Evolutionary conservation across 768 basidiomycete genomes (phyloP), one percentile per base, ranked within the genome.

Genomic region (Phlegmacium glaucopus): DNA sequence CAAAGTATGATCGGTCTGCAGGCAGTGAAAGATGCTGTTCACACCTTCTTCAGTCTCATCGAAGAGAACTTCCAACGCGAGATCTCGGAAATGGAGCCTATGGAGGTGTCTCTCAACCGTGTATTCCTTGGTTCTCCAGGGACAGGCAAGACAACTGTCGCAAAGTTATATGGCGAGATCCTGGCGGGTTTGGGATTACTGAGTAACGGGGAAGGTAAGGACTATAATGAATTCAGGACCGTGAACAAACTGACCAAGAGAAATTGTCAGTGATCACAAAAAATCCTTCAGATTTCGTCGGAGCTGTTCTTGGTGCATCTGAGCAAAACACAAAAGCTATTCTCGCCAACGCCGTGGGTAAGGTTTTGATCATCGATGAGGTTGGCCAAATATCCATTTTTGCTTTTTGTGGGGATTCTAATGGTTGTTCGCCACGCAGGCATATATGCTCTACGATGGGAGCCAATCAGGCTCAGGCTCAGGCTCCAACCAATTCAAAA

Each of bases 291-390:
- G 84, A 87, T 55, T 86, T 87, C 54, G 63, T 83, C n/a, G 85
- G 85, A 4, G 62, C 65, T 28, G 66, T 64, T 16, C 53, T 86
- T 4, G 85, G 85, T 3, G 70, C 76, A 30, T 84, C 85, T 0
- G 85, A 87, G 62, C 68, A 55, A 16, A 76, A 85, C 10, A 86
- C 85, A 3, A 85, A 83, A 50, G 76, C 70, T 0, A 85, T 87
- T 26, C 66, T 87, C 1, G 71, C 71, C 0, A 78, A 63, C 40
- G 77, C 78, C 0, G 67, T 76, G 2, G 85, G 85, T 11, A 87
- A 87, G 55, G 80, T 87, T 1, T 63, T 87, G 35, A 76, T 87
- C 10, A 87, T 87, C 34, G 85, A 87, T 50, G 85, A 87, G 74
- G 84, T 73, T 48, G 42, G 60, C 52, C 11, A n/a, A 35, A n/a